These are phyloP conservation scores for Fusarium torreyae DNA, from an alignment of 2,329 filamentous ascomycete genomes.

Conservation along the genomic window DNA sequence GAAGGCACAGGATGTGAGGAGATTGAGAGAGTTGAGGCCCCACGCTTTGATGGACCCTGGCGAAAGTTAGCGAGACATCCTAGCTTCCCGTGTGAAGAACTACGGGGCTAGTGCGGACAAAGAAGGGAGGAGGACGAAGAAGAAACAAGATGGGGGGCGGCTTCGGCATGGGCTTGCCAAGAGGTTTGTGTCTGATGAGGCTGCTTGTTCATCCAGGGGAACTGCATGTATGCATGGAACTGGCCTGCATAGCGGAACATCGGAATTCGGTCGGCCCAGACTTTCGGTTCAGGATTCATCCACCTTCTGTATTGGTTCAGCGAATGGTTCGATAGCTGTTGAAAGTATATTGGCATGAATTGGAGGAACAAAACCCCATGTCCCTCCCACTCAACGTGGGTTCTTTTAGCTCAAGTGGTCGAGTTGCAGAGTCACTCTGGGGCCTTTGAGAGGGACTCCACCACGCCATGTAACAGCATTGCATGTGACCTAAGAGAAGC, in stretches of 20 bases:
- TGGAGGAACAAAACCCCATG: background rate
- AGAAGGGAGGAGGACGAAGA: slow-evolving; percentile 2
- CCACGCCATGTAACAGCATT: slow-evolving; percentile 11
- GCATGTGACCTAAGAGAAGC: slow-evolving; percentile 13
- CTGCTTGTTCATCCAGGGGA: background rate
- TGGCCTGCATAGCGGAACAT: background rate
- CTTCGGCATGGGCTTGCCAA: slow-evolving; percentile 9
- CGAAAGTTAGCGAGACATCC: slow-evolving; percentile 8
- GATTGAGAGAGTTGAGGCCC: slow-evolving; percentile 20
- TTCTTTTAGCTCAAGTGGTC: background rate
- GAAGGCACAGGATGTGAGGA: slow-evolving; percentile 12
- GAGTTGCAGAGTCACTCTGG: slow-evolving; percentile 21
- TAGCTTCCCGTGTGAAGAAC: slow-evolving; percentile 15
- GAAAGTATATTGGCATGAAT: background rate
- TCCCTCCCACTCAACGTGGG: background rate
- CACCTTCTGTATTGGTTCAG: slow-evolving; percentile 4
- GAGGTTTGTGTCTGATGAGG: background rate
- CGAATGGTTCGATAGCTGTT: slow-evolving; percentile 10
- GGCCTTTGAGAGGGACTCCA: slow-evolving; percentile 5
- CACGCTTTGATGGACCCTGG: slow-evolving; percentile 30
- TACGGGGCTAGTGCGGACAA: slow-evolving; percentile 7
- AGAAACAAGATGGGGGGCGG: background rate
- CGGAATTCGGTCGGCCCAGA: slow-evolving; percentile 16
- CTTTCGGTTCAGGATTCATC: slow-evolving; percentile 4
- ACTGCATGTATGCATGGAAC: background rate